Evolutionary conservation across 2,329 filamentous ascomycete genomes (phyloP), one percentile per base, ranked within the genome.

Genomic region (Boeremia lycopersici): DNA sequence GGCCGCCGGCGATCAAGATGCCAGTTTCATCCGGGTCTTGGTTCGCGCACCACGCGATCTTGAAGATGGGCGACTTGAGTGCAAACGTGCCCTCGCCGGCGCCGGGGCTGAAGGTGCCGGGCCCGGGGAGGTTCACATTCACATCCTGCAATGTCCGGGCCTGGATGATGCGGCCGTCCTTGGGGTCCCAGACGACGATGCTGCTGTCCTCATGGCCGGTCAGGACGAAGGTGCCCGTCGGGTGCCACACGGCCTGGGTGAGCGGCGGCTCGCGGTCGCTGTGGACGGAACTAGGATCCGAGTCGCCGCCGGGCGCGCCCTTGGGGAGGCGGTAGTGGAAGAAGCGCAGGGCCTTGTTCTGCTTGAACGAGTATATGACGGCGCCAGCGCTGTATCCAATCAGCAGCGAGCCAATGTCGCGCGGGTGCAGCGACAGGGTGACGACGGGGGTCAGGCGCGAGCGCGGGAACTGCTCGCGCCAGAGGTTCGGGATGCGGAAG

Each of bases 281-380:
- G 52, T 87, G 85, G 31, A 86, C 76, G 6, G 83, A 82, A 34
- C 83, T 76, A 26, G 86, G 84, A 69, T 91, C 89, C 10, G 82
- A 79, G 70, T 87, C 86, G 56, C 77, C 92, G n/a, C 93, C 93
- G 0, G 90, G 89, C 4, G 93, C 93, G 13, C 93, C 91, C 10
- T 84, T 81, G 0, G 91, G 90, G 3, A 98, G 75, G 53, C 89
- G 82, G 74, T 98, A 98, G 62, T 93, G 84, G 66, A 96, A 92
- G 76, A 86, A 96, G 60, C 89, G 88, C 41, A 87, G 79, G 0
- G 91, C 82, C 55, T 87, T 83, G 69, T 92, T 93, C 73, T 96
- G 89, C 78, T 99, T 98, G 81, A 99, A 96, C 2, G 91, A 96
- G 76, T 96, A 99, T 56, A 95, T 84, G 41, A 91, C 91, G 6